These are phyloP conservation scores for Primulina eburnea DNA, from an alignment of 257 asterid genomes.

Conservation along the genomic window DNA sequence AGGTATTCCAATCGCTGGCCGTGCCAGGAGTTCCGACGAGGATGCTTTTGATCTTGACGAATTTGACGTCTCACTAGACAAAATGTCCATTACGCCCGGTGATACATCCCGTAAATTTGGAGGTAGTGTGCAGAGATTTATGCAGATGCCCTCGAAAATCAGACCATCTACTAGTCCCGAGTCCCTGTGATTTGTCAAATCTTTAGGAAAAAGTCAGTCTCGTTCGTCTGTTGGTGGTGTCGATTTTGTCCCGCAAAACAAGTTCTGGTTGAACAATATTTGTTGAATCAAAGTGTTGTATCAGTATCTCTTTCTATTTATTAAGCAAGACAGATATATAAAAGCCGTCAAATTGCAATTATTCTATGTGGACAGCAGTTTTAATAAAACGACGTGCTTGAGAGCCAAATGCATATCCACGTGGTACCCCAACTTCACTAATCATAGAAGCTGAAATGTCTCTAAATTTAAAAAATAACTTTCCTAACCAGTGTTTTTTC, in stretches of 20 bases:
- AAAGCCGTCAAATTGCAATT: too few species aligned
- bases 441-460: too few species aligned
- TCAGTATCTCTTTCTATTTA: too few species aligned
- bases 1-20: conserved; percentile 41
- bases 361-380: too few species aligned
- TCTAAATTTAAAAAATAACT: too few species aligned
- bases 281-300: not conserved
- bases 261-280: not conserved
- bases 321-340: too few species aligned
- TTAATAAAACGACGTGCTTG: too few species aligned
- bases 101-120: conserved; percentile 42
- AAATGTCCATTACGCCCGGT: conserved; percentile 82
- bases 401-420: too few species aligned
- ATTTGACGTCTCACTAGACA: conserved; percentile 46
- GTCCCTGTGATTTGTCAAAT: conserved; percentile 46
- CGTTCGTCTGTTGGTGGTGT: not conserved
- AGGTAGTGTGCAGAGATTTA: conserved; percentile 38
- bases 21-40: conserved; percentile 33
- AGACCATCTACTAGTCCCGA: conserved; percentile 80
- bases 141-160: conserved; percentile 83
- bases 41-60: conserved; percentile 46
- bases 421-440: too few species aligned
- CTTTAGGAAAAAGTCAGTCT: too few species aligned
- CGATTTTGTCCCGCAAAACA: not conserved
- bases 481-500: too few species aligned